Evolutionary conservation across 495 filamentous ascomycete genomes (phyloP), one percentile per base, ranked within the genome.

Genomic region (Penicillium roqueforti): DNA sequence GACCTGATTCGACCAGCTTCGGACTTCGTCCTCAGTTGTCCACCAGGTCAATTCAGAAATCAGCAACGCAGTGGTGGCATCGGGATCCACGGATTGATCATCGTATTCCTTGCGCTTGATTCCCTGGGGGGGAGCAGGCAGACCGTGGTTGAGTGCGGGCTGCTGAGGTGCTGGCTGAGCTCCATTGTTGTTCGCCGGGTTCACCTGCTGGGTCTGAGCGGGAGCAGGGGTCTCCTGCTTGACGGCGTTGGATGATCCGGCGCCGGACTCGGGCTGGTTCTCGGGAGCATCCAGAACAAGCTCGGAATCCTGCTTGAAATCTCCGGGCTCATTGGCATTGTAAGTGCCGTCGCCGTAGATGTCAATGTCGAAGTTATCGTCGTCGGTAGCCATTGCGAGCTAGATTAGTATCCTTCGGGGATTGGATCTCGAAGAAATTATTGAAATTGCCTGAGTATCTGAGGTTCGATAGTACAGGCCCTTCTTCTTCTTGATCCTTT

Each of bases 311-410:
- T 82, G 71, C 50, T 78, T 79, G 45, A 72, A 72, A 38, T 78
- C 78, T 58, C 71, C 77, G 23, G 77, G 70, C 23, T 77, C 74
- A 42, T 73, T 74, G 49, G 63, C 63, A 54, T 68, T 75, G 54
- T 71, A 73, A 53, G 80, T 78, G 51, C 86, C 84, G 67, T 97
- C 88, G 57, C 90, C 92, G 69, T 96, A 97, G 72, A 97, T 91
- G 70, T 97, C 95, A 80, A 97, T 95, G 68, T 97, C 93, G 79
- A 97, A 97, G 65, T 95, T 91, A 72, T 93, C 88, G 72, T 95
- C 88, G 63, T 86, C 83, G 55, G 73, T 70, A 60, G 87, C 88
- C 88, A 92, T 92, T 54, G 62, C 80, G 74, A 60, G 55, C 62
- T 68, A 70, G 42, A 49, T 65, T 60, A 39, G 41, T 50, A 34